These are phyloP conservation scores for Phytophthora chlamydospora DNA, from an alignment of 352 stramenopile species.

Conservation along the genomic window DNA sequence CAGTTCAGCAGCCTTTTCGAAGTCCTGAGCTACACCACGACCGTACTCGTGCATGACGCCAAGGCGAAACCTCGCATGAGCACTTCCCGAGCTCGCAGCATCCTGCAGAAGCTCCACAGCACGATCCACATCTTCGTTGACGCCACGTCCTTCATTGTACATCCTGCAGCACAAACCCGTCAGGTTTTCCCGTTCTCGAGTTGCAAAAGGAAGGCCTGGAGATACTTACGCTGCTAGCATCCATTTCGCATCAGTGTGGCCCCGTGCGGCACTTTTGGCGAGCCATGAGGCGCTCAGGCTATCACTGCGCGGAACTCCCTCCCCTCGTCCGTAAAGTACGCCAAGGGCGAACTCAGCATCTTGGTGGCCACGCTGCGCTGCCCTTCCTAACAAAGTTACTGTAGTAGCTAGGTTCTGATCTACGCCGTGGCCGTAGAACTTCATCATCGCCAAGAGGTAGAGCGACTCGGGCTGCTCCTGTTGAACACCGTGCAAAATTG, in stretches of 20 bases:
- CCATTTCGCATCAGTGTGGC: slow-evolving; percentile 56
- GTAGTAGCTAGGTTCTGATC: slow-evolving; percentile 34
- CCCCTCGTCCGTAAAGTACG: slow-evolving; percentile 42
- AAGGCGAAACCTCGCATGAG: slow-evolving; percentile 46
- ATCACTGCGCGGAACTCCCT: slow-evolving; percentile 39
- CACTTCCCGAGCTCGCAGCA: slow-evolving; percentile 26
- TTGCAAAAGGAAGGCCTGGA: no score
- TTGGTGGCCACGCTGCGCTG: slow-evolving; percentile 33
- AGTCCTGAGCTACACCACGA: slow-evolving; percentile 42
- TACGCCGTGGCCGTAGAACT: slow-evolving; percentile 59
- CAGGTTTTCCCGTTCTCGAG: neutral
- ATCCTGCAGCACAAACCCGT: slow-evolving; percentile 25
- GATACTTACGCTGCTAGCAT: slow-evolving; percentile 54
- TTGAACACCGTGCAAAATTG: slow-evolving; percentile 43
- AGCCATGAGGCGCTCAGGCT: slow-evolving; percentile 47
- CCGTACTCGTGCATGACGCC: slow-evolving; percentile 63
- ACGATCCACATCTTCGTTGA: slow-evolving; percentile 34
- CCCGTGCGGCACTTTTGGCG: slow-evolving; percentile 36
- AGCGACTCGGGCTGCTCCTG: slow-evolving; percentile 46
- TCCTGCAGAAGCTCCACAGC: slow-evolving; percentile 43
- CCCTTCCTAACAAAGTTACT: slow-evolving; percentile 35
- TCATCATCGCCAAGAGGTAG: slow-evolving; percentile 59
- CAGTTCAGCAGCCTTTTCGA: slow-evolving; percentile 37
- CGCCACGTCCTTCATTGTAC: slow-evolving; percentile 49
- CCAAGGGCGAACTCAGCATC: slow-evolving; percentile 59